Evolutionary conservation across 2,329 filamentous ascomycete genomes (phyloP).

Genomic region (Arthrinium puccinioides): DNA sequence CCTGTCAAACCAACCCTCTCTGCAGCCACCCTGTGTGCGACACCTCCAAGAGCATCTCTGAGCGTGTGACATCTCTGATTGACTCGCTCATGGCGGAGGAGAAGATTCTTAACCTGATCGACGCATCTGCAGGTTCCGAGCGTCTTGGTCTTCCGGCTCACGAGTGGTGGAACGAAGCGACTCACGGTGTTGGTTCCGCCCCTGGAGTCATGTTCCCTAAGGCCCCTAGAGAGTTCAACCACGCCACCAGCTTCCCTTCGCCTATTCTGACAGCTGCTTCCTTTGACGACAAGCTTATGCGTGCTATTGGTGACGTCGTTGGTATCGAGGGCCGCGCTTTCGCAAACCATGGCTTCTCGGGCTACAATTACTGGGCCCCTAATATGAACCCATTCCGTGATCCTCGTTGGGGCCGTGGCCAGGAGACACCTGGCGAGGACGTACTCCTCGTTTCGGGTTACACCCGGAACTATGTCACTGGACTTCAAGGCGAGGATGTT

Average conservation of each 20-base stretch:
- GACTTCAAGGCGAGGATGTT: constrained; percentile 34
- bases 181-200: constrained; percentile 52
- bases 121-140: constrained; percentile 33
- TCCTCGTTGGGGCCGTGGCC: constrained; percentile 18
- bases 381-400: constrained; percentile 22
- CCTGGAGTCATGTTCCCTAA: constrained; percentile 31
- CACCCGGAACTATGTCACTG: constrained; percentile 43
- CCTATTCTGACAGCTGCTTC: constrained; percentile 24
- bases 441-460: constrained; percentile 39
- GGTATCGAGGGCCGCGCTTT: constrained; percentile 25
- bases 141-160: constrained; percentile 52
- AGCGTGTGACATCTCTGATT: not conserved
- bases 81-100: not conserved
- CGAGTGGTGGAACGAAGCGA: constrained; percentile 54
- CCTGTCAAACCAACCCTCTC: constrained; percentile 1
- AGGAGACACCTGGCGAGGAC: constrained; percentile 22
- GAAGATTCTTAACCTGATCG: constrained; percentile 3
- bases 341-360: constrained; percentile 20
- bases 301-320: constrained; percentile 16
- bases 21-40: constrained; percentile 2
- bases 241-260: constrained; percentile 23
- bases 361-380: constrained; percentile 19
- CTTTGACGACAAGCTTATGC: constrained; percentile 23
- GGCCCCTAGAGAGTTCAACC: constrained; percentile 15
- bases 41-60: not conserved